Base-by-base conservation (phyloP, 176 grass and related monocot genomes). In the Avena sativa region DNA sequence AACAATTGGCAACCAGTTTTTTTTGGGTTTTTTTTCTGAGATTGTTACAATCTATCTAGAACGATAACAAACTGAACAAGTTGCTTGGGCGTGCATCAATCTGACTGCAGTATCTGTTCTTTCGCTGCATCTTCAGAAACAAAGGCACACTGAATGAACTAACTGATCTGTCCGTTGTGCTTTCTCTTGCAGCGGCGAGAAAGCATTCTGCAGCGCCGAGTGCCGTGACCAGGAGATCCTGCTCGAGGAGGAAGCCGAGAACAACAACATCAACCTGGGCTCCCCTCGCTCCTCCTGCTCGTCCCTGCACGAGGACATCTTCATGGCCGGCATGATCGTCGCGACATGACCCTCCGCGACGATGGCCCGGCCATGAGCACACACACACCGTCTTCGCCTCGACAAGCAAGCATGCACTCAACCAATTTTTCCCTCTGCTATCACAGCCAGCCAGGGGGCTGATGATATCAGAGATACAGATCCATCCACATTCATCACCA, bases 161-260 rank as follows among this genome's bases (percentile, higher is more conserved):
- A 17, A 56, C 46, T 34, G 9, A 23, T 81, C 62, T 55, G 6
- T 43, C 2, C 23, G 21, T 67, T 93, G 32, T 3, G 32, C 32
- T 3, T 34, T 34, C 32, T 32, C 32, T 3, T 34, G 84, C 89
- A 99, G 97, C 46, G 92, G 92, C 1, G 92, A 99, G 87, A 99
- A 99, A 67, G 90, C 91, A 79, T 94, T 96, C 83, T 99, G 94
- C 89, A 94, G 92, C 75, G 49, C 58, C 32, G 65, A 6, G 49
- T 99, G 97, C 92, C 90, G 97, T 4, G 92, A 97, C 79, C 66
- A 95, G 25, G 87, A 94, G 88, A 96, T 96, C 86, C 74, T 84
- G 79, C 81, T 88, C 32, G 94, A 97, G 16, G 94, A 94, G 84
- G 89, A 94, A 61, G 83, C 78, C 4, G 89, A 94, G 89, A 94